Evolutionary conservation across 768 basidiomycete species (phyloP).

Genomic region (Mycena galopus): DNA sequence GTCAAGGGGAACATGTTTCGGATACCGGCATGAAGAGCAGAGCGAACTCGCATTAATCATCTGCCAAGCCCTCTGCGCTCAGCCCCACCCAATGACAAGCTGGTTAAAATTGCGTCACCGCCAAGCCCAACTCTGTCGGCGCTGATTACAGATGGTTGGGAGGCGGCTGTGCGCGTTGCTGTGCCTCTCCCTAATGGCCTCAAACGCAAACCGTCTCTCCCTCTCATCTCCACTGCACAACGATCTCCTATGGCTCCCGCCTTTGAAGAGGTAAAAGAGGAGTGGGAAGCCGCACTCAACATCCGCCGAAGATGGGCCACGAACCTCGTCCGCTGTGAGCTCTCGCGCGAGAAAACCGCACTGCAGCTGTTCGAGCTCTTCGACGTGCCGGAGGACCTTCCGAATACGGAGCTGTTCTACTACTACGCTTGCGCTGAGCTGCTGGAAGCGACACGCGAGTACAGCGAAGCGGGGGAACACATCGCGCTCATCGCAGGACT

Average conservation of each 20-base stretch:
- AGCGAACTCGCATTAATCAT: not conserved
- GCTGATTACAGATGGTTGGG: too few species aligned
- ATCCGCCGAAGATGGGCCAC: not conserved
- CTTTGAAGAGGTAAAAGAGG: not conserved
- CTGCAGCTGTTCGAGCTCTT: slow-evolving; percentile 22
- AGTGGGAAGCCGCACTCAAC: not conserved
- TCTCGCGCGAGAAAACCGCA: slow-evolving; percentile 13
- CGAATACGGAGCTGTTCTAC: not conserved
- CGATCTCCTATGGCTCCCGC: not conserved
- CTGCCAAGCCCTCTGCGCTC: too few species aligned
- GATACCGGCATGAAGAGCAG: not conserved
- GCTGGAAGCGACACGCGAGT: slow-evolving; percentile 18
- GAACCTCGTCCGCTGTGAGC: slow-evolving; percentile 7
- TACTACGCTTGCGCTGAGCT: slow-evolving; percentile 10
- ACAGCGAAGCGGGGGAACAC: slow-evolving; percentile 16
- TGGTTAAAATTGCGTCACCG: not conserved
- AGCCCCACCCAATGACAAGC: not conserved
- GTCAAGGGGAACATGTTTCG: not conserved
- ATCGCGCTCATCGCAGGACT: slow-evolving; percentile 20
- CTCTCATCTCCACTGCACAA: slow-evolving; percentile 1
- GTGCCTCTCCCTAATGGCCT: not conserved
- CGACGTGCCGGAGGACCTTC: slow-evolving; percentile 5
- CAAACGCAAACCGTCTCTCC: not conserved
- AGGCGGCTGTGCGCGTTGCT: not conserved
- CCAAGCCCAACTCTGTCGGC: too few species aligned